Percentiles rank a stretch among this genome's conserved stretches.
These are phyloP conservation scores for Choanephora cucurbitarum DNA, from an alignment of 371 early-diverging fungal species.

Conservation along the genomic window DNA sequence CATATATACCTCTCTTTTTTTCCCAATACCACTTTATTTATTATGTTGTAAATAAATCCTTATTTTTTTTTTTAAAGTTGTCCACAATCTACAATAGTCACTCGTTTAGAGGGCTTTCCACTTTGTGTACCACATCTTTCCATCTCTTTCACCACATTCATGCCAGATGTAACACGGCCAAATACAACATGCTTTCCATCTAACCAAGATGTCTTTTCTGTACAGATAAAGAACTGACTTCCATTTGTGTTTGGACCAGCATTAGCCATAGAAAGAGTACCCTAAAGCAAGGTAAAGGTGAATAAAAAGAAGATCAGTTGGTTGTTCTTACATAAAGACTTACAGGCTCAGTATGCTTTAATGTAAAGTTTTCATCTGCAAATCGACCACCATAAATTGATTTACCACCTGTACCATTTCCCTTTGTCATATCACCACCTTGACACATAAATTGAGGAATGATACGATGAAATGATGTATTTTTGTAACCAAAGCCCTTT, in stretches of 20 bases:
- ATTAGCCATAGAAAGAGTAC: constrained; percentile 93
- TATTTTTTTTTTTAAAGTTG: constrained; percentile 32
- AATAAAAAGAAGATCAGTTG: constrained; percentile 27
- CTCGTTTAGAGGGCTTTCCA: constrained; percentile 59
- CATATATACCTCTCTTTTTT: too few relatives aligned
- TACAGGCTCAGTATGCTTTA: constrained; percentile 90
- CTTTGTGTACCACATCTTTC: constrained; percentile 63
- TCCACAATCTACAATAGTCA: constrained; percentile 71
- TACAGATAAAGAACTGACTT: constrained; percentile 97
- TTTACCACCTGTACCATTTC: constrained; percentile 94
- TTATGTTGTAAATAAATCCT: not conserved
- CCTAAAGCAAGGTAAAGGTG: constrained; percentile 10
- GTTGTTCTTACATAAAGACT: too few relatives aligned
- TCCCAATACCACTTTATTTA: too few relatives aligned
- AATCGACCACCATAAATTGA: constrained; percentile 95
- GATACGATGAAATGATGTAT: constrained; percentile 85
- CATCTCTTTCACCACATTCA: constrained; percentile 77
- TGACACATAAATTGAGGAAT: constrained; percentile 97
- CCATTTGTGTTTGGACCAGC: constrained; percentile 93
- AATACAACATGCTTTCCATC: constrained; percentile 99
- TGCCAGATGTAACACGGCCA: constrained; percentile 80
- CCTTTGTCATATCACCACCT: constrained; percentile 95
- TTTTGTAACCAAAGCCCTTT: constrained; percentile 80
- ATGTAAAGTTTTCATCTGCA: constrained; percentile 93
- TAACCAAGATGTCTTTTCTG: constrained; percentile 81